These are phyloP conservation scores for Pleurotus platypus DNA, from an alignment of 768 basidiomycete species.

Conservation along the genomic window DNA sequence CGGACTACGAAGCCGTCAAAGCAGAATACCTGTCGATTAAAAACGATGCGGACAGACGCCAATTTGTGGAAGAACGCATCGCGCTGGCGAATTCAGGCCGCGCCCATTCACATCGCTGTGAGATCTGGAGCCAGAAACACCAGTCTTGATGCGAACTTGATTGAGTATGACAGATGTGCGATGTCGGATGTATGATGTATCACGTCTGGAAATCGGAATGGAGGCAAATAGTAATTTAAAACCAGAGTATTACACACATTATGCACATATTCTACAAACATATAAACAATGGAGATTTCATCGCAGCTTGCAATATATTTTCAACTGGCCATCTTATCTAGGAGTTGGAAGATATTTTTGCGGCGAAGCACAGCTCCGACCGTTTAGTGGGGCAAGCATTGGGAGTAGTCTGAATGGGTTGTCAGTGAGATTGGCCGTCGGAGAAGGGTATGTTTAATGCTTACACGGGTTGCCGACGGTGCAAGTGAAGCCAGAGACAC, in stretches of 20 bases:
- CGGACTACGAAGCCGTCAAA: neutral
- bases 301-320: neutral
- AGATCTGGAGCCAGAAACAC: neutral
- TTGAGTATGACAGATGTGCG: too few relatives aligned
- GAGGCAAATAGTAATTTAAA: neutral
- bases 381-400: neutral
- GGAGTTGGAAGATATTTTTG: neutral
- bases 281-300: neutral
- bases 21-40: neutral
- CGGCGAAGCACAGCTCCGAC: neutral
- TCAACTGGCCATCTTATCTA: neutral
- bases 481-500: constrained; percentile 34
- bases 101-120: neutral
- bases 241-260: neutral
- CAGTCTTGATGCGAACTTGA: neutral
- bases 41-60: neutral
- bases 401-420: neutral
- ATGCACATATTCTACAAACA: neutral
- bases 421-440: neutral
- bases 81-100: neutral
- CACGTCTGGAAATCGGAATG: too few relatives aligned
- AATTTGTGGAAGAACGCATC: neutral
- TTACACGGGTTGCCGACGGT: constrained; percentile 34
- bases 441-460: constrained; percentile 10
- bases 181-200: too few relatives aligned